Evolutionary conservation across 2,329 filamentous ascomycete genomes (phyloP).

Genomic region (Fusarium sp.): DNA sequence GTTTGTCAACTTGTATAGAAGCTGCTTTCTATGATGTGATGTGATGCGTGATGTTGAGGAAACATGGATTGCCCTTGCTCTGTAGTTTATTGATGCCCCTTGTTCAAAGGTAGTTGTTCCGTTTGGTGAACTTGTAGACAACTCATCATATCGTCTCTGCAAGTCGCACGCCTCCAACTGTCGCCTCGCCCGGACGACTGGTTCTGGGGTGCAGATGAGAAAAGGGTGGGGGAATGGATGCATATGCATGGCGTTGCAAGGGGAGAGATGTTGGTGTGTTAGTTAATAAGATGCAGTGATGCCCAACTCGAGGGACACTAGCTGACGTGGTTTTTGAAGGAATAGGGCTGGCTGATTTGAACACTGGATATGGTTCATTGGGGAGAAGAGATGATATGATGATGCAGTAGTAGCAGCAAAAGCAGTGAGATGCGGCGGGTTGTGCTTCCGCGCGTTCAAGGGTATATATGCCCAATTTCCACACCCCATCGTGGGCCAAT

Average conservation of each 20-base stretch:
- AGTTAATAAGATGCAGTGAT: conserved; percentile 37
- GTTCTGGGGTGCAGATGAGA: conserved; percentile 26
- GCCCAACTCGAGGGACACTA: conserved; percentile 36
- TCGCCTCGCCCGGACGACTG: conserved; percentile 33
- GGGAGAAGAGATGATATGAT: neutral
- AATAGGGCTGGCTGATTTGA: conserved; percentile 13
- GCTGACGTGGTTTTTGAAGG: conserved; percentile 27
- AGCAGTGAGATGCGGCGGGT: neutral
- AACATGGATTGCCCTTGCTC: conserved; percentile 19
- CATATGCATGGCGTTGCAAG: conserved; percentile 13
- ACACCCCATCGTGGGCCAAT: neutral
- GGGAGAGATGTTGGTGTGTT: neutral
- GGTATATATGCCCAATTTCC: neutral
- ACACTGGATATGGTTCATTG: neutral
- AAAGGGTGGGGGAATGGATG: neutral
- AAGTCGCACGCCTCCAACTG: conserved; percentile 1
- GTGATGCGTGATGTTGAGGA: conserved; percentile 16
- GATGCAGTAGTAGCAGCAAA: neutral
- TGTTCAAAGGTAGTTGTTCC: conserved; percentile 9
- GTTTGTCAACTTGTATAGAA: conserved; percentile 26
- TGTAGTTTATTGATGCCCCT: neutral
- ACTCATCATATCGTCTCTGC: neutral
- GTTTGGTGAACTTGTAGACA: neutral
- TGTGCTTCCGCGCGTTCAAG: neutral
- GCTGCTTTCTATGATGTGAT: conserved; percentile 2